A percentile compares a stretch with the other conserved stretches of the same genome.
Conservation (phyloP, 1,284 basidiomycete species). For the Boletus semigastroideus region DNA sequence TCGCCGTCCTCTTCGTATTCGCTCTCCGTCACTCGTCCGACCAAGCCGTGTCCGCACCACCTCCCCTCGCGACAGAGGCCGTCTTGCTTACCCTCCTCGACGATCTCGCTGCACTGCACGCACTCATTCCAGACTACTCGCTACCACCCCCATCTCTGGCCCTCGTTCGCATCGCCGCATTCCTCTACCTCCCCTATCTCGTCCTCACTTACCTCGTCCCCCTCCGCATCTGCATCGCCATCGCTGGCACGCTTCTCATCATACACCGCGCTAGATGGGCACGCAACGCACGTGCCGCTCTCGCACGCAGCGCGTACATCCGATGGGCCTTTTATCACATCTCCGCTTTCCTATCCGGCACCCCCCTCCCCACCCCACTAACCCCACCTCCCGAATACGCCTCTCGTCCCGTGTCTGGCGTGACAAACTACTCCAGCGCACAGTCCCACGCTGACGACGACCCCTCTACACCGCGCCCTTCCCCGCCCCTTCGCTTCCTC, state of each 20-base stretch:
- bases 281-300: constrained; percentile 46
- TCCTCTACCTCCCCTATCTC: constrained; percentile 63
- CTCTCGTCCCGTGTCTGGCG: constrained; percentile 26
- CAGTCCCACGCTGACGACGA: constrained; percentile 13
- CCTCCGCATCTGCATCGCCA: constrained; percentile 56
- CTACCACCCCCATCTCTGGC: constrained; percentile 32
- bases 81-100: constrained; percentile 55
- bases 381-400: constrained; percentile 37
- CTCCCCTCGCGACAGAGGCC: constrained; percentile 57
- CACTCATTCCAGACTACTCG: constrained; percentile 50
- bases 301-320: constrained; percentile 67
- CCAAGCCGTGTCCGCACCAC: constrained; percentile 12
- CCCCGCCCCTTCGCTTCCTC: constrained; percentile 63
- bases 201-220: constrained; percentile 54
- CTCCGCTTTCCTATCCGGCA: constrained; percentile 53
- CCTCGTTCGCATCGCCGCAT: constrained; percentile 45
- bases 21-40: constrained; percentile 33
- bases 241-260: constrained; percentile 59
- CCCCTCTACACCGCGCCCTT: constrained; percentile 21
- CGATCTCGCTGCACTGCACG: constrained; percentile 56
- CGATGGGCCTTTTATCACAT: constrained; percentile 55
- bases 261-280: constrained; percentile 69
- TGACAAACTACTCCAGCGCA: constrained; percentile 33
- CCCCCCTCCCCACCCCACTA: constrained; percentile 45
- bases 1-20: constrained; percentile 39